Conservation (phyloP, 73 alveolate genomes). For the Paramecium tetraurelia region DNA sequence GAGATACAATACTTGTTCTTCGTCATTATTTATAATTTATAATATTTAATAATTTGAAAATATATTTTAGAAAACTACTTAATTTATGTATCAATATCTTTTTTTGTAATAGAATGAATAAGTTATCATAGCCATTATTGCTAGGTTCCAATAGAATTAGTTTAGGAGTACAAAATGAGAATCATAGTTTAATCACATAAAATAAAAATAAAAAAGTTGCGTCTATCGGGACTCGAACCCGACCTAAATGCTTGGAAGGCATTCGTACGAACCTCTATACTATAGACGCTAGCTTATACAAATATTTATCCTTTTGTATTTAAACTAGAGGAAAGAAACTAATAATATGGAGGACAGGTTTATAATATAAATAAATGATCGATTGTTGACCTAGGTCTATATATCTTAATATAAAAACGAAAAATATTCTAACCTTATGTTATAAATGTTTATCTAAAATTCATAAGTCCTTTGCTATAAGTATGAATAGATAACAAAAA, state of each 20-base stretch:
- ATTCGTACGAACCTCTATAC: constrained; percentile 88
- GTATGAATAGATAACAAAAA: too few relatives aligned
- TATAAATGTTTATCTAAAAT: too few relatives aligned
- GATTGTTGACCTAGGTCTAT: too few relatives aligned
- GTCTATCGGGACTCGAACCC: constrained; percentile 92
- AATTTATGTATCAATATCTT: not conserved
- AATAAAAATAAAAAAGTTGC: constrained; percentile 65
- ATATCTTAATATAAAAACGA: too few relatives aligned
- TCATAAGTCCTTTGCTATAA: too few relatives aligned
- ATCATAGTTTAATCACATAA: not conserved
- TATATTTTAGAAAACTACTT: not conserved
- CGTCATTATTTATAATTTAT: too few relatives aligned
- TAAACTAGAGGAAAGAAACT: not conserved
- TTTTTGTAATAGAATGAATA: not conserved
- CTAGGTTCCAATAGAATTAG: not conserved
- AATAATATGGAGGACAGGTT: not conserved
- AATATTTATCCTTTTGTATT: not conserved
- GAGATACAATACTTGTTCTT: too few relatives aligned
- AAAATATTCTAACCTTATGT: too few relatives aligned
- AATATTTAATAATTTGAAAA: too few relatives aligned
- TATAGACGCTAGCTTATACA: constrained; percentile 63
- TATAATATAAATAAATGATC: too few relatives aligned
- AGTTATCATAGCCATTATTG: not conserved
- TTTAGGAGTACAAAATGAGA: not conserved
- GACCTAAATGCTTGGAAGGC: constrained; percentile 91